A percentile compares a stretch with the other conserved stretches of the same genome.
phyloP scores from a whole-genome alignment of 148 eudicot species.

The Hydrangea macrophylla region DNA sequence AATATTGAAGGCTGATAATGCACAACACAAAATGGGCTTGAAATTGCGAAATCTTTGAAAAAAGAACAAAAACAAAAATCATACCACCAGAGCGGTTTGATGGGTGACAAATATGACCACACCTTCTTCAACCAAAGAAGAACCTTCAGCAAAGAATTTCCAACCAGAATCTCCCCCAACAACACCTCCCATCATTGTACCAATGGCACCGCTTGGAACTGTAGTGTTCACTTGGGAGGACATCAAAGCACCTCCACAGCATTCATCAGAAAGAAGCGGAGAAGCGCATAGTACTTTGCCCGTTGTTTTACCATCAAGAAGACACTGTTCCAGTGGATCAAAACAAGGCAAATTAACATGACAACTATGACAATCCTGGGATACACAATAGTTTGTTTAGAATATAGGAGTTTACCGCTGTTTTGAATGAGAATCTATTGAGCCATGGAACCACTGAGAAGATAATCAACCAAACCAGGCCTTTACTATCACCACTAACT shows the following conservation, averaged over 20 bases:
- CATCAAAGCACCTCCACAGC: slow-evolving; percentile 40
- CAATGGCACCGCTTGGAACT: slow-evolving; percentile 49
- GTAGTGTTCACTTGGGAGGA: slow-evolving; percentile 45
- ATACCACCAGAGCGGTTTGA: slow-evolving; percentile 94
- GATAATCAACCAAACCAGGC: slow-evolving; percentile 61
- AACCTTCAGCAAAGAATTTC: slow-evolving; percentile 54
- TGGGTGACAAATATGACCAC: slow-evolving; percentile 84
- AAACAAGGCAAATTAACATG: not conserved
- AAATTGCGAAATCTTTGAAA: slow-evolving; percentile 29
- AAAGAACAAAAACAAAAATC: too few relatives aligned
- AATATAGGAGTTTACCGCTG: slow-evolving; percentile 41
- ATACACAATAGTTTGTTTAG: too few relatives aligned
- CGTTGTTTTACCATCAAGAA: slow-evolving; percentile 77
- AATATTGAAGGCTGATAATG: slow-evolving; percentile 7
- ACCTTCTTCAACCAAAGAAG: slow-evolving; percentile 78
- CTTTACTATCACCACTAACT: slow-evolving; percentile 88
- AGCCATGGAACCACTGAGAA: slow-evolving; percentile 55
- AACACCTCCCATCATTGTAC: slow-evolving; percentile 80
- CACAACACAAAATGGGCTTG: slow-evolving; percentile 22
- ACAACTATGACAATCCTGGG: not conserved
- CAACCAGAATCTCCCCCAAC: slow-evolving; percentile 62
- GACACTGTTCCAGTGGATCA: slow-evolving; percentile 49
- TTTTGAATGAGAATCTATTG: slow-evolving; percentile 52
- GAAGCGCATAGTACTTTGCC: slow-evolving; percentile 85
- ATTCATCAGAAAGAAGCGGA: slow-evolving; percentile 68